phyloP scores from a whole-genome alignment of 495 filamentous ascomycete species.

The Penicillium samsonianum region DNA sequence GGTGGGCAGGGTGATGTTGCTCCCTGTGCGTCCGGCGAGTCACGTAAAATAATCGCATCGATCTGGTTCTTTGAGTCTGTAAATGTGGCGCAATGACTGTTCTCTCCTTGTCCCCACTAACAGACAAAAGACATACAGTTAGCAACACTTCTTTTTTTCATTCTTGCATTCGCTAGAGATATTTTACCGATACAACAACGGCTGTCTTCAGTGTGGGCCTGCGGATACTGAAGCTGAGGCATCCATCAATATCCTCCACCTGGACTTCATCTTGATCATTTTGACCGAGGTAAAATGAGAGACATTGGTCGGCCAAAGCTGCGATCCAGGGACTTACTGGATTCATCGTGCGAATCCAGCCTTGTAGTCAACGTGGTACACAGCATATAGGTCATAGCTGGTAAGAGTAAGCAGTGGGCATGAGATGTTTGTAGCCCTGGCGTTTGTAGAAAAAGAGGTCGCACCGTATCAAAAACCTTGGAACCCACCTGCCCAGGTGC shows the following conservation, averaged over 20 bases:
- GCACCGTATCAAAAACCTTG: not conserved
- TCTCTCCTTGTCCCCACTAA: constrained; percentile 29
- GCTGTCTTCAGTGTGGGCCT: constrained; percentile 15
- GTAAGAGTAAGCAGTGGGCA: not conserved
- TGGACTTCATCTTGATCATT: constrained; percentile 17
- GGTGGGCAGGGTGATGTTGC: constrained; percentile 11
- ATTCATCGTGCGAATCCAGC: constrained; percentile 30
- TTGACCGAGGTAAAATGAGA: constrained; percentile 26
- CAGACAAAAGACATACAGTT: not conserved
- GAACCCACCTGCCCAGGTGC: too few relatives aligned
- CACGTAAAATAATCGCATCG: constrained; percentile 35
- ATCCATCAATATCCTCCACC: constrained; percentile 43
- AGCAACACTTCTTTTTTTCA: not conserved
- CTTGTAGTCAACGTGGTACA: not conserved
- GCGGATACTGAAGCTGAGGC: constrained; percentile 33
- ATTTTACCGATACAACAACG: constrained; percentile 29
- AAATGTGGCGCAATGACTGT: constrained; percentile 25
- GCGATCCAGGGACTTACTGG: constrained; percentile 35
- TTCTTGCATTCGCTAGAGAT: not conserved
- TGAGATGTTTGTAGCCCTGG: not conserved
- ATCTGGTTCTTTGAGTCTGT: constrained; percentile 45
- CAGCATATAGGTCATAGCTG: constrained; percentile 4
- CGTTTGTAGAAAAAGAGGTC: constrained; percentile 2
- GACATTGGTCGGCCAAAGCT: constrained; percentile 29
- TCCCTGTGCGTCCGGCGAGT: constrained; percentile 25